Conservation (phyloP, 768 basidiomycete species). For the Filobasidium wieringae region DNA sequence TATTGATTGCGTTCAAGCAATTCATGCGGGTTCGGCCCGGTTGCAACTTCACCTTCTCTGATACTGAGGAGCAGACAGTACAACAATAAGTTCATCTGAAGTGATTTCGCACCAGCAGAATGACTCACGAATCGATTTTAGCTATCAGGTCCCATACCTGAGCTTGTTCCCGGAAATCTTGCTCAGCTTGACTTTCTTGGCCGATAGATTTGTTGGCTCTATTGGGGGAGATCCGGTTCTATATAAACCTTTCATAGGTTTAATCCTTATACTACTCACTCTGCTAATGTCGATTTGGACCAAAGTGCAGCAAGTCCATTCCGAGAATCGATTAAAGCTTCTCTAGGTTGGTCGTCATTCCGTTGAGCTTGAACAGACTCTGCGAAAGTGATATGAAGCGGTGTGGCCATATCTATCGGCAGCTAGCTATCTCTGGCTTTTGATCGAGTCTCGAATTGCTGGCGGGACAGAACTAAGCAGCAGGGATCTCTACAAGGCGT, state of each 20-base stretch:
- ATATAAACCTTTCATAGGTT: background rate
- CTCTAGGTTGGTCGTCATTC: background rate
- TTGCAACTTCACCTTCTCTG: background rate
- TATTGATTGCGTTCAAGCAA: slow-evolving; percentile 9
- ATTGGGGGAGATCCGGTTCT: background rate
- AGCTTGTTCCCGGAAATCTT: slow-evolving; percentile 11
- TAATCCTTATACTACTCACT: background rate
- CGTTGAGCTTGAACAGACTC: slow-evolving; percentile 5
- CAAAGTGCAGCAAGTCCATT: slow-evolving; percentile 5
- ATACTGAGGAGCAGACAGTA: background rate
- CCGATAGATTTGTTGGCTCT: background rate
- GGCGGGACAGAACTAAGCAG: too few relatives aligned
- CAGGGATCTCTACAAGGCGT: too few relatives aligned
- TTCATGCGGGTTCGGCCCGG: background rate
- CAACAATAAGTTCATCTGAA: background rate
- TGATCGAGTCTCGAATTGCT: too few relatives aligned
- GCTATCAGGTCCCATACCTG: slow-evolving; percentile 14
- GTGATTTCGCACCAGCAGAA: background rate
- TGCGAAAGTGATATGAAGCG: background rate
- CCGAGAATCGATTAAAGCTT: background rate
- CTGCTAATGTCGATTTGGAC: background rate
- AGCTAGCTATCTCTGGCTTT: background rate
- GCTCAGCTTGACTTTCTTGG: slow-evolving; percentile 2
- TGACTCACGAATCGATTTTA: slow-evolving; percentile 1
- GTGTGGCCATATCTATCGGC: background rate